A percentile compares a stretch with the other conserved stretches of the same genome.
phyloP scores from a whole-genome alignment of 1,284 basidiomycete species.

The Rhodotorula sp. region DNA sequence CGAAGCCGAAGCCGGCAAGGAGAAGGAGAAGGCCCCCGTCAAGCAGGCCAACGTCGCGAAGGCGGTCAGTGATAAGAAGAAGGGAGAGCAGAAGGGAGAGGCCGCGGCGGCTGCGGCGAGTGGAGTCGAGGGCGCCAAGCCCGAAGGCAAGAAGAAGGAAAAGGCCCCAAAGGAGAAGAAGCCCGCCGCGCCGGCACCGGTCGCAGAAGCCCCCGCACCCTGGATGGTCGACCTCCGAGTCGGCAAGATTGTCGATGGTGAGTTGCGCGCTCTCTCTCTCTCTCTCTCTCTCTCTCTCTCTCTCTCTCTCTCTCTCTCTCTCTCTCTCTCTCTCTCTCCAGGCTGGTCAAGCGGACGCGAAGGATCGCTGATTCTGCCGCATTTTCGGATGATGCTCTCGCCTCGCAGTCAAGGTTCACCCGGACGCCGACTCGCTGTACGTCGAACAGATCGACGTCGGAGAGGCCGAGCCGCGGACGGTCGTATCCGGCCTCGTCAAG shows the following conservation, averaged over 20 bases:
- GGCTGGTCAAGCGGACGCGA: too few relatives aligned
- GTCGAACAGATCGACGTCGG: constrained; percentile 87
- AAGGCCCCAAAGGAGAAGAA: constrained; percentile 49
- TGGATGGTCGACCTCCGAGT: constrained; percentile 94
- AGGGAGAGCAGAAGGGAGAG: constrained; percentile 47
- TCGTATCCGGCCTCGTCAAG: constrained; percentile 90
- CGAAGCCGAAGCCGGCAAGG: constrained; percentile 35
- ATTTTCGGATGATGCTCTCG: not conserved
- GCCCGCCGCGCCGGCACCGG: constrained; percentile 43
- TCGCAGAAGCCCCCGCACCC: constrained; percentile 56
- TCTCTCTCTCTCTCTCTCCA: not conserved
- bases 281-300: too few relatives aligned
- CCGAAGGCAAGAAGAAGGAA: constrained; percentile 53
- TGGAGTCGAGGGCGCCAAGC: constrained; percentile 31
- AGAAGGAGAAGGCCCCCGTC: constrained; percentile 6
- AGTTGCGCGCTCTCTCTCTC: too few relatives aligned
- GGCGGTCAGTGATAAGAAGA: constrained; percentile 53
- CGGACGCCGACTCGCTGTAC: constrained; percentile 57
- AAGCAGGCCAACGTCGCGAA: constrained; percentile 52
- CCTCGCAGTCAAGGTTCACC: constrained; percentile 79
- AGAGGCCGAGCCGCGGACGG: constrained; percentile 84
- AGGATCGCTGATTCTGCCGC: not conserved
- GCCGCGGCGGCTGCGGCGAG: not conserved
- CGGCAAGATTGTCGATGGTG: constrained; percentile 75
- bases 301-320: too few relatives aligned